Evolutionary conservation across 352 stramenopile species (phyloP), one percentile per base, ranked within the genome.

Genomic region (Pythium apleroticum): DNA sequence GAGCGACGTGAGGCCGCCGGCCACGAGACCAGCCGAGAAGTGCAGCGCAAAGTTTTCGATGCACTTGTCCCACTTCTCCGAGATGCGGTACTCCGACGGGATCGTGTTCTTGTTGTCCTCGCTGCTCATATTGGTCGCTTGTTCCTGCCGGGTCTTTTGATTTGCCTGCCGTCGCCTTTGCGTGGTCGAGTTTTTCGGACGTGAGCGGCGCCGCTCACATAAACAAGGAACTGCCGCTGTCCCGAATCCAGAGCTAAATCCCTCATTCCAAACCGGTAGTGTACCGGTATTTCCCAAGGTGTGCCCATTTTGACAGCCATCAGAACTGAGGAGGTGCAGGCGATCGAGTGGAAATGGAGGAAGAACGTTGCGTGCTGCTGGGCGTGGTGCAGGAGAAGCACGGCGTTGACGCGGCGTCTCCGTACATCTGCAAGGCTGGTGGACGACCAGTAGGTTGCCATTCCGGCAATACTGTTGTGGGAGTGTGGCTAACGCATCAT

Each of bases 31-130:
- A 30, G 83, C 83, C 3, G 76, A 77, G 74, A 95, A 95, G 78
- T 95, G 86, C 45, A 95, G 84, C 63, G 85, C 78, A 56, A 95
- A 95, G 74, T 93, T 95, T 72, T 95, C 86, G 39, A 95, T 74
- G 58, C 86, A 95, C 74, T 93, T 93, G 80, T 95, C 86, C 86
- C 86, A 95, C 70, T 95, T 95, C 76, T 95, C 86, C 27, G 86
- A 95, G 77, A 95, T 93, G 68, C 81, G 80, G 81, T 91, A 95
- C 78, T 95, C 86, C 52, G 86, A 95, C 71, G 86, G 86, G 73
- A 90, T 92, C 59, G 75, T 73, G 52, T 85, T 74, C 63, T 65
- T 80, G 60, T 65, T 80, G 60, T 30, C 43, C 60, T 52, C 41
- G 55, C 65, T 72, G 65, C 66, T 68, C 54, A 65, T 68, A 37